Evolutionary conservation across 257 asterid species (phyloP), one percentile per base, ranked within the genome.

Genomic region (Jaltomata sinuosa): DNA sequence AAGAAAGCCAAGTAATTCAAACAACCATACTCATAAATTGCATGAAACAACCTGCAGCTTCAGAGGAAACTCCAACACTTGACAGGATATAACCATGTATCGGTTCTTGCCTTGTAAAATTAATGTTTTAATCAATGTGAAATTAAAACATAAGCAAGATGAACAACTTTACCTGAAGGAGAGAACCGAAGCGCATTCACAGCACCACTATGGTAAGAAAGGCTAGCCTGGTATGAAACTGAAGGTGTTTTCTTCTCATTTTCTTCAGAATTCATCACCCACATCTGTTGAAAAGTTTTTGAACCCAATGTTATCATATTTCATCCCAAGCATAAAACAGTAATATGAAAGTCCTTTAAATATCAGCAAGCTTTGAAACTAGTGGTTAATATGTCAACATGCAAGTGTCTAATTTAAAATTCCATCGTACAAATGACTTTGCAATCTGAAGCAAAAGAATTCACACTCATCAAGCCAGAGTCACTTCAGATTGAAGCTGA

Each of bases 151-250:
- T 27, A 77, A 84, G 67, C 31, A 32, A 45, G 78, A 80, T 32
- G 27, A 82, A 80, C 81, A 83, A 68, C 83, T 81, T 83, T 85
- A 93, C 99, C 99, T 2, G 97, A 91, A 49, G 97, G 97, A 47
- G 98, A 97, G 91, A 97, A 95, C 38, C 99, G 99, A 71, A 97
- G 94, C 9, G 90, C 90, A 91, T 97, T 97, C 32, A 97, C 96
- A 64, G 99, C 95, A 69, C 98, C 91, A 59, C 91, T 84, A 84
- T 97, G 98, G 87, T 93, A 94, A 27, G 97, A 91, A 84, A 97
- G 96, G 89, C 88, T 95, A 86, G 89, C 91, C 61, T 90, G 93
- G 82, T 97, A 97, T 78, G 92, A 32, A 87, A 94, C 96, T 57
- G 85, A 93, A 72, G 94, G 97, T 42, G 84, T 90, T 90, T 89